Percentiles rank a stretch among this genome's conserved stretches.
phyloP scores from a whole-genome alignment of 805 yeast species.

The Lipomyces oligophaga region DNA sequence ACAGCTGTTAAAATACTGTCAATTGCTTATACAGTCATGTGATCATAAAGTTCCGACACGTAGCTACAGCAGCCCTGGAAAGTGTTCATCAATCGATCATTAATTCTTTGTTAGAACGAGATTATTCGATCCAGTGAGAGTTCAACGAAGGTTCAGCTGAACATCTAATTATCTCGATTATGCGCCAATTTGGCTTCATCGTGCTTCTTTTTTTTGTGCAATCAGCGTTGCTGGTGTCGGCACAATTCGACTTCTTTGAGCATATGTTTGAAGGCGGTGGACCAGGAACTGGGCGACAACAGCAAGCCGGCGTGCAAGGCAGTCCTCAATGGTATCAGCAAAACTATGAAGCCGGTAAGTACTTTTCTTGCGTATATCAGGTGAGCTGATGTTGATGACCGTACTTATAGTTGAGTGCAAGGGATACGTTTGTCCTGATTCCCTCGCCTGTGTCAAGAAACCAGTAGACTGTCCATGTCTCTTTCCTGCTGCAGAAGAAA shows the following conservation, averaged over 20 bases:
- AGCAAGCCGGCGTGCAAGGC: constrained; percentile 13
- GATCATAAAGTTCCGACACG: no score
- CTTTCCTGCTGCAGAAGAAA: constrained; percentile 76
- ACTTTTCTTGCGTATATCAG: not conserved
- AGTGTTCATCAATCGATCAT: no score
- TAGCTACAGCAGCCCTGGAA: no score
- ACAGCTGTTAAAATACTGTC: no score
- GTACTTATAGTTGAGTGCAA: constrained; percentile 46
- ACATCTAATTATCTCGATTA: no score
- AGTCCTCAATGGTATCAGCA: constrained; percentile 24
- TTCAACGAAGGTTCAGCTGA: no score
- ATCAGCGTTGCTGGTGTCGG: constrained; percentile 13
- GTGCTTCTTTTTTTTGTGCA: constrained; percentile 9
- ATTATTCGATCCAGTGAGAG: no score
- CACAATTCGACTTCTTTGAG: constrained; percentile 28
- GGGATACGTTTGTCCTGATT: constrained; percentile 75
- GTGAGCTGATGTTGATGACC: not conserved
- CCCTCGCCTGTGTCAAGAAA: constrained; percentile 67
- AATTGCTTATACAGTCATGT: no score
- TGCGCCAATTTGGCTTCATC: no score
- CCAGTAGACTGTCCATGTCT: constrained; percentile 85
- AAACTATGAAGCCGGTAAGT: constrained; percentile 23
- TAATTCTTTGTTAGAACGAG: no score
- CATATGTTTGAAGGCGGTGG: constrained; percentile 26
- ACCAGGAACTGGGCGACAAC: not conserved